Conservation (phyloP, 148 eudicot genomes). For the Rhododendron ovatum region DNA sequence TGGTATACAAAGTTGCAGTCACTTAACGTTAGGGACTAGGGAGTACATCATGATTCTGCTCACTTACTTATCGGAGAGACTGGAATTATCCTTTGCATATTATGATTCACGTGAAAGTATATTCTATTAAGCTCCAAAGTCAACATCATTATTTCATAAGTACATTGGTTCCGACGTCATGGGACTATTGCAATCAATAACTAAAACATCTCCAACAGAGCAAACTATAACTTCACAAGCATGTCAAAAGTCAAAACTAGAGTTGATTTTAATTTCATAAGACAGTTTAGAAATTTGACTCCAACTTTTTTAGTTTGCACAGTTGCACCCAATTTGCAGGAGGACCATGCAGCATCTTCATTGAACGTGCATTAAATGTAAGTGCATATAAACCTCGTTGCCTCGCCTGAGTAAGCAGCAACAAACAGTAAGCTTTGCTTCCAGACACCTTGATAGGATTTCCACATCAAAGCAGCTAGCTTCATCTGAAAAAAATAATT, state of each 20-base stretch:
- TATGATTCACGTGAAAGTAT: background rate
- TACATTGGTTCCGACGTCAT: background rate
- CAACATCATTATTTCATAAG: background rate
- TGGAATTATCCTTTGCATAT: background rate
- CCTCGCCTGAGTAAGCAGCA: conserved; percentile 45
- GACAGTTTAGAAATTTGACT: background rate
- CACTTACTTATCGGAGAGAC: background rate
- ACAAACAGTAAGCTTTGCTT: conserved; percentile 83
- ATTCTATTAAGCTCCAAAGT: background rate
- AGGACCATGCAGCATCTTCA: background rate
- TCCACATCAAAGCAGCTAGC: conserved; percentile 58
- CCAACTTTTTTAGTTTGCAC: background rate
- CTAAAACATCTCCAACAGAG: background rate
- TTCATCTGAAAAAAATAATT: conserved; percentile 31
- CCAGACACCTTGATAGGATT: conserved; percentile 67
- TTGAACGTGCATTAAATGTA: background rate
- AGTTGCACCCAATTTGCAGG: background rate
- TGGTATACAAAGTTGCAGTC: background rate
- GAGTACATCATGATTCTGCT: background rate
- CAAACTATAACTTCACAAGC: background rate
- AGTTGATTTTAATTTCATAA: background rate
- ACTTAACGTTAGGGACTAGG: background rate
- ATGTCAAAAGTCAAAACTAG: background rate
- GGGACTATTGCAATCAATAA: background rate
- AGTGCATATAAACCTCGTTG: conserved; percentile 42